phyloP scores from a whole-genome alignment of 225 moss, liverwort and hornwort genomes.

The Pseudoscleropodium purum region DNA sequence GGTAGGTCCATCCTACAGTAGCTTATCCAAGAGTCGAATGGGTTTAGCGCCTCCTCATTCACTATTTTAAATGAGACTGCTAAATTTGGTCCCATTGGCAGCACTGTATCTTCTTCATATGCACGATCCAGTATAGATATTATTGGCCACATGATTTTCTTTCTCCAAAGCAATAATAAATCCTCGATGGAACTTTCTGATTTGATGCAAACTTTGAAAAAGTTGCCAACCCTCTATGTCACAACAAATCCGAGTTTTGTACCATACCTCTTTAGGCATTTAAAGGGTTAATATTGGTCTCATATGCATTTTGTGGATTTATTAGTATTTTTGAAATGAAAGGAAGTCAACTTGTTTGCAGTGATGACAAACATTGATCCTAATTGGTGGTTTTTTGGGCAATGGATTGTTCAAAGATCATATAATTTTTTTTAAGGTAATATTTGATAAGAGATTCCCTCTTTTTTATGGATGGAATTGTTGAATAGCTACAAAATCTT shows the following conservation, averaged over 20 bases:
- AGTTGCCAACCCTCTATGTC: neutral
- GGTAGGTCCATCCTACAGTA: constrained; percentile 2
- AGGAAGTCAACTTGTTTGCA: neutral
- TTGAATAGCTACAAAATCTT: neutral
- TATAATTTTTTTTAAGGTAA: no score
- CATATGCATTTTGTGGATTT: neutral
- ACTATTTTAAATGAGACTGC: neutral
- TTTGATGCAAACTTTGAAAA: neutral
- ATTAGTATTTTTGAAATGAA: neutral
- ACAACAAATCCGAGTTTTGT: neutral
- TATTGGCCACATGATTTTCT: neutral
- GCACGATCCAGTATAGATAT: neutral
- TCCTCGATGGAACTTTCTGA: neutral
- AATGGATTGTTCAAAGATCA: neutral
- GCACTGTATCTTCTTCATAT: neutral
- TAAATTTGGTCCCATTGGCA: neutral
- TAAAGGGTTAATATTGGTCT: neutral
- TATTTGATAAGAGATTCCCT: neutral
- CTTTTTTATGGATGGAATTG: neutral
- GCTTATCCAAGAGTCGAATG: neutral
- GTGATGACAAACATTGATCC: neutral
- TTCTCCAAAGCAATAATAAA: neutral
- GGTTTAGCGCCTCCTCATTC: neutral
- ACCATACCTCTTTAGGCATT: neutral
- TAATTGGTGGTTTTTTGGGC: rapidly evolving